Evolutionary conservation across 768 basidiomycete species (phyloP).

Genomic region (Mycena galericulata): DNA sequence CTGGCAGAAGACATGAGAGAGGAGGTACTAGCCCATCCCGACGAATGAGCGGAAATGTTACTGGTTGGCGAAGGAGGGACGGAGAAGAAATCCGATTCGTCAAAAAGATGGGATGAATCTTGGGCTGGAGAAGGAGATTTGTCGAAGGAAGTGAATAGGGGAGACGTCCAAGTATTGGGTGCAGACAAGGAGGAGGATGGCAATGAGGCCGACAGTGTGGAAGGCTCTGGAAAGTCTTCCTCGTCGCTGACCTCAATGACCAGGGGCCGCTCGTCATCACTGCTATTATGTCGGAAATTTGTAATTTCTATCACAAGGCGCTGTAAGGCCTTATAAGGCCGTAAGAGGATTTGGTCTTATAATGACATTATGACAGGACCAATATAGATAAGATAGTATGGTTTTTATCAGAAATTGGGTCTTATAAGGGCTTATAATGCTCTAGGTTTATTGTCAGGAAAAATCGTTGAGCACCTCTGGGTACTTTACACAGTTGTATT

Average conservation of each 20-base stretch:
- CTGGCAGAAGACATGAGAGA: neutral
- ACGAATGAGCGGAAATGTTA: neutral
- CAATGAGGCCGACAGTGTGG: neutral
- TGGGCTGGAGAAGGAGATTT: neutral
- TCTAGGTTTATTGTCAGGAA: too few relatives aligned
- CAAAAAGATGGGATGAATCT: neutral
- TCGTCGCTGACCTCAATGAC: neutral
- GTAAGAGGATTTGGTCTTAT: too few relatives aligned
- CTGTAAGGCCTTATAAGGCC: too few relatives aligned
- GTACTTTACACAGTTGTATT: too few relatives aligned
- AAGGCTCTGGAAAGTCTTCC: neutral
- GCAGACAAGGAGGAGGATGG: neutral
- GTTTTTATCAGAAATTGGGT: too few relatives aligned
- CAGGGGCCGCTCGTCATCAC: neutral
- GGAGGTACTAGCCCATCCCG: neutral
- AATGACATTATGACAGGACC: too few relatives aligned
- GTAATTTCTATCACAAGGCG: too few relatives aligned
- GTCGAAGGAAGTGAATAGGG: neutral
- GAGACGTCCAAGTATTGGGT: neutral
- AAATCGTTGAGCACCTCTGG: too few relatives aligned
- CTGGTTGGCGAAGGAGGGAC: neutral
- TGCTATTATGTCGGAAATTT: too few relatives aligned
- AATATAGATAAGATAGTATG: too few relatives aligned
- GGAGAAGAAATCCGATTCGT: neutral
- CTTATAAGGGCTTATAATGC: too few relatives aligned